Evolutionary conservation across 176 grass and related monocot genomes (phyloP).

Genomic region (Oropetium thomaeum): DNA sequence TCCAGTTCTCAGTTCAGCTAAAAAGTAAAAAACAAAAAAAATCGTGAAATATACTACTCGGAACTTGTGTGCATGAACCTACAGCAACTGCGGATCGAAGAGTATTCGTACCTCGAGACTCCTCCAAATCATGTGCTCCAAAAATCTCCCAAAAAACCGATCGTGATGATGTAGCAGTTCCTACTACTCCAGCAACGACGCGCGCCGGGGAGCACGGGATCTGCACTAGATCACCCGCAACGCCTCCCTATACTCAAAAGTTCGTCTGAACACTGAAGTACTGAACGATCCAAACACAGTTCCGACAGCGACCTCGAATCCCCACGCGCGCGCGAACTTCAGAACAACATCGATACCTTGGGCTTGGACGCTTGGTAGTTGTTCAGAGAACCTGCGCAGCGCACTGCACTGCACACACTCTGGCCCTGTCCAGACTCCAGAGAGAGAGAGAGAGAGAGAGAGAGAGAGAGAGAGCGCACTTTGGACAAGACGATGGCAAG

Average conservation of each 20-base stretch:
- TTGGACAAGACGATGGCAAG: conserved; percentile 31
- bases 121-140: neutral
- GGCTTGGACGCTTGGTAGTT: neutral
- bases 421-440: conserved; percentile 9
- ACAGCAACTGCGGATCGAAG: neutral
- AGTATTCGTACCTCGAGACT: neutral
- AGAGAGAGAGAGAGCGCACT: no score
- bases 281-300: neutral
- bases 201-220: conserved; percentile 5
- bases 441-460: no score
- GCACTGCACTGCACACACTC: conserved; percentile 19
- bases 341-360: neutral
- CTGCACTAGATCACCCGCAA: conserved; percentile 16
- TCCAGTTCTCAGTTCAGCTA: no score
- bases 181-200: neutral
- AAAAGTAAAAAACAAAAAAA: no score
- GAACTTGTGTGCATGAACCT: neutral
- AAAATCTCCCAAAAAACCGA: neutral
- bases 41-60: no score
- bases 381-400: conserved; percentile 22
- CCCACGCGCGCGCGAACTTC: conserved; percentile 24
- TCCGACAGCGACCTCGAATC: conserved; percentile 28
- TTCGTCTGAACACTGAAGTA: conserved; percentile 16
- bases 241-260: neutral
- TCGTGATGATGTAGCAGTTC: conserved; percentile 1